These are phyloP conservation scores for Neofusicoccum kwambonambiense DNA, from an alignment of 2,329 filamentous ascomycete genomes.

Conservation along the genomic window DNA sequence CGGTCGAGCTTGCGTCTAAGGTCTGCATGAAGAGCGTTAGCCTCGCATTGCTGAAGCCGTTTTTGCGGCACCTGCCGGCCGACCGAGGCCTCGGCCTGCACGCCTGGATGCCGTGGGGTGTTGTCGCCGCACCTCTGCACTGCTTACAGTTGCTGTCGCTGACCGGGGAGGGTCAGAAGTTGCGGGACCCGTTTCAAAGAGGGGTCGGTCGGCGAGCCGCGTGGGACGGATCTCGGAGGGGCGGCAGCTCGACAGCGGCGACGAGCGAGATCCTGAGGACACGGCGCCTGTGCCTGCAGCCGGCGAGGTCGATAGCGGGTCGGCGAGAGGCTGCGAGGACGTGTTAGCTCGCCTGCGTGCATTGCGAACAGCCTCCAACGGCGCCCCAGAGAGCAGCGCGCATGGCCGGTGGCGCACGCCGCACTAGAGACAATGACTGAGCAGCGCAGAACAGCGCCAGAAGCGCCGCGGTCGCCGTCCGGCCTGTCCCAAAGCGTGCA, in stretches of 20 bases:
- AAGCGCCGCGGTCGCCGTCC: slow-evolving; percentile 19
- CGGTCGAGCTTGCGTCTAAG: slow-evolving; percentile 27
- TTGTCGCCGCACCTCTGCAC: slow-evolving; percentile 14
- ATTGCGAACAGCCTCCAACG: slow-evolving; percentile 10
- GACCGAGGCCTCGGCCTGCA: slow-evolving; percentile 1
- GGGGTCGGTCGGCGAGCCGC: neutral
- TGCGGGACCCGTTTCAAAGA: neutral
- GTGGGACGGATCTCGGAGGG: slow-evolving; percentile 4
- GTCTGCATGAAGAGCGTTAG: slow-evolving; percentile 34
- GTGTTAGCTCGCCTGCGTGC: slow-evolving; percentile 11
- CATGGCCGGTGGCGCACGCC: slow-evolving; percentile 34
- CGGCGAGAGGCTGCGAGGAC: neutral
- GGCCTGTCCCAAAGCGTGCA: slow-evolving; percentile 23
- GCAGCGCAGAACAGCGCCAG: slow-evolving; percentile 7
- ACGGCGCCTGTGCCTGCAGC: slow-evolving; percentile 1
- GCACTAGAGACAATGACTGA: slow-evolving; percentile 23
- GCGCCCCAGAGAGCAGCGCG: neutral
- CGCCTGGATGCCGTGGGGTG: slow-evolving; percentile 12
- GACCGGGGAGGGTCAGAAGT: slow-evolving; percentile 1
- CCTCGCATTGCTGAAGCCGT: slow-evolving; percentile 23
- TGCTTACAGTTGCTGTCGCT: slow-evolving; percentile 6
- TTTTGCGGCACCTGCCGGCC: slow-evolving; percentile 19
- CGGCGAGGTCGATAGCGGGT: neutral
- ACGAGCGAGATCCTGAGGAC: neutral
- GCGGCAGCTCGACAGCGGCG: neutral